A percentile compares a stretch with the other conserved stretches of the same genome.
Conservation (phyloP, 202 grass and related monocot genomes). For the Tripidium arundinaceum region DNA sequence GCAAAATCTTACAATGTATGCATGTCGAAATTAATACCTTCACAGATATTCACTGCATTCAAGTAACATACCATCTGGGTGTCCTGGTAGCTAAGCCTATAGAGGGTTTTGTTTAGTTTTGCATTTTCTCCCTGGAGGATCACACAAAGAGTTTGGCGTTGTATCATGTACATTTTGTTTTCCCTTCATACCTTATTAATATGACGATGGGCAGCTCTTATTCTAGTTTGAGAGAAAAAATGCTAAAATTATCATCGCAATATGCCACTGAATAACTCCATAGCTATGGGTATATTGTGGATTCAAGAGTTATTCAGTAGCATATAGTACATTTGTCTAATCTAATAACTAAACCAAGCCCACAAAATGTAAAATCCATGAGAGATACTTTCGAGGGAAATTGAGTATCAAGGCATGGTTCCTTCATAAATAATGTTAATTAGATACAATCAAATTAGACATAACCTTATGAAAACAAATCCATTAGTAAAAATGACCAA, state of each 20-base stretch:
- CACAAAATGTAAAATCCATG: neutral
- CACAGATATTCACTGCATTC: neutral
- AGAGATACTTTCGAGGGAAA: neutral
- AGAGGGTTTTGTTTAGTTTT: neutral
- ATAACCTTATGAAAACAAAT: constrained; percentile 20
- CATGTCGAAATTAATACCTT: constrained; percentile 6
- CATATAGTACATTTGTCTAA: neutral
- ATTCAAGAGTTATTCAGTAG: neutral
- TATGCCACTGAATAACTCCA: neutral
- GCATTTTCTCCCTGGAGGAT: neutral
- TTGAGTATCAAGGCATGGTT: neutral
- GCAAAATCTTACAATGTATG: constrained; percentile 9
- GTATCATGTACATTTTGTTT: neutral
- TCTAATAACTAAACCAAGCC: neutral
- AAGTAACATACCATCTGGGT: neutral
- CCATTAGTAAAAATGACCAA: constrained; percentile 1
- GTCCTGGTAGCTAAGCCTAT: neutral
- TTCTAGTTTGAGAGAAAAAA: neutral
- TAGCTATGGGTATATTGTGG: neutral
- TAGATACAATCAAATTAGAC: neutral
- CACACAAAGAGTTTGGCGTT: neutral
- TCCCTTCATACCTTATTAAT: neutral
- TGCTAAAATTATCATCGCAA: neutral
- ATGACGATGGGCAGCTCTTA: neutral
- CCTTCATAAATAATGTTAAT: neutral